Evolutionary conservation across 768 basidiomycete species (phyloP).

Genomic region (Rhodotorula kratochvilovae): DNA sequence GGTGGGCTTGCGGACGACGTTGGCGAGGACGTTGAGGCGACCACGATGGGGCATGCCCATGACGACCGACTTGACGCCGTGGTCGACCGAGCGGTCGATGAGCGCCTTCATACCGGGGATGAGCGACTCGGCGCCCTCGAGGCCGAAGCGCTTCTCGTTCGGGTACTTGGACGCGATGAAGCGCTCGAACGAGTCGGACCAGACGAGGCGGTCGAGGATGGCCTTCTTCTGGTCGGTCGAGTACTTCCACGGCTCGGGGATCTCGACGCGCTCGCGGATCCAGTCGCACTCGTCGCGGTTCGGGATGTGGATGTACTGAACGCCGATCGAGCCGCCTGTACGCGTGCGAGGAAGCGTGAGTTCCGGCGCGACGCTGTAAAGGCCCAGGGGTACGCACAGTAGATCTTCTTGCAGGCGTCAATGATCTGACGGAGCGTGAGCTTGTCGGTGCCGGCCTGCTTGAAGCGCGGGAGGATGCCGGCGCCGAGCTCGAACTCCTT

Average conservation of each 20-base stretch:
- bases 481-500: conserved; percentile 92
- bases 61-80: conserved; percentile 90
- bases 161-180: conserved; percentile 98
- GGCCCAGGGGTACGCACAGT: conserved; percentile 62
- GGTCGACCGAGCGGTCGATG: conserved; percentile 95
- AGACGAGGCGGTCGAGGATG: conserved; percentile 97
- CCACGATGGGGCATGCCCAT: conserved; percentile 99
- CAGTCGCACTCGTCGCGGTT: conserved; percentile 99
- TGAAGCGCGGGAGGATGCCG: conserved; percentile 93
- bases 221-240: conserved; percentile 96
- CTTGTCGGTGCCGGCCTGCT: conserved; percentile 73
- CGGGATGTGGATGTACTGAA: conserved; percentile 92
- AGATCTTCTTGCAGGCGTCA: conserved; percentile 80
- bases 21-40: conserved; percentile 92
- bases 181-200: conserved; percentile 99
- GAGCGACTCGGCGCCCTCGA: conserved; percentile 95
- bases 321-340: conserved; percentile 76
- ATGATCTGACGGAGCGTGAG: conserved; percentile 92
- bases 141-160: conserved; percentile 98
- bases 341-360: not conserved
- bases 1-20: conserved; percentile 96
- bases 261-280: conserved; percentile 93
- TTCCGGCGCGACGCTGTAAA: not conserved
- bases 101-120: conserved; percentile 99
- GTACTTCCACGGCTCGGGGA: conserved; percentile 95